Base-by-base conservation (phyloP, 495 filamentous ascomycete species). In the Rostrohypoxylon terebratum region DNA sequence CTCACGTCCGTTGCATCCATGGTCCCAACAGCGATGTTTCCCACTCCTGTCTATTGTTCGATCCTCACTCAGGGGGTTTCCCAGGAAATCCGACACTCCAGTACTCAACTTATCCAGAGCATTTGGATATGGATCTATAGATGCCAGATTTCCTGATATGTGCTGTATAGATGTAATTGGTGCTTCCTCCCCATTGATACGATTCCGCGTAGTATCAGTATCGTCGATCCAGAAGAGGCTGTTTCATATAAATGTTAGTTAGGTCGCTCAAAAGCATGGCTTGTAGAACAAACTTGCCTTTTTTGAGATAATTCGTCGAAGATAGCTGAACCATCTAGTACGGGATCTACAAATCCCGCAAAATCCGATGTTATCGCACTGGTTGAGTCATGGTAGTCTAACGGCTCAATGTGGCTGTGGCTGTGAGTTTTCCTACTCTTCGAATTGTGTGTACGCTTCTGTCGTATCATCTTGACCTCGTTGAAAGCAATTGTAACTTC, bases 1-100 rank as follows among this genome's bases (percentile, higher is more conserved):
- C 70, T 95, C 91, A n/a, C 93, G 90, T 21, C 94, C 94, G 77
- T 97, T 96, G 86, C 94, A 97, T 16, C 94, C 94, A 74, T 97
- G 94, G 48, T 97, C 94, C 92, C 92, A 97, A 80, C 94, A 97
- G 76, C 94, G 93, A n/a, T 94, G 93, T 79, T 94, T 94, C 13
- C 68, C 72, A 23, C 59, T 54, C 48, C 50, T 53, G 9, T 68
- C 58, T 53, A 59, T 69, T 38, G 71, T 34, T n/a, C 16, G 62
- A 25, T 69, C 71, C 4, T 69, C 62, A n/a, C 48, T 47, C 16
- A 62, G 63, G 33, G 66, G 62, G n/a, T 62, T 74, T 6, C 58
- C 57, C 57, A 74, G 55, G 42, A 74, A 74, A 59, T 74, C 71
- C 14, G 71, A 33, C 63, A 74, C 55, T 16, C 60, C 66, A 11